Evolutionary conservation across 176 grass and related monocot genomes (phyloP).

Genomic region (Phoenix dactylifera): DNA sequence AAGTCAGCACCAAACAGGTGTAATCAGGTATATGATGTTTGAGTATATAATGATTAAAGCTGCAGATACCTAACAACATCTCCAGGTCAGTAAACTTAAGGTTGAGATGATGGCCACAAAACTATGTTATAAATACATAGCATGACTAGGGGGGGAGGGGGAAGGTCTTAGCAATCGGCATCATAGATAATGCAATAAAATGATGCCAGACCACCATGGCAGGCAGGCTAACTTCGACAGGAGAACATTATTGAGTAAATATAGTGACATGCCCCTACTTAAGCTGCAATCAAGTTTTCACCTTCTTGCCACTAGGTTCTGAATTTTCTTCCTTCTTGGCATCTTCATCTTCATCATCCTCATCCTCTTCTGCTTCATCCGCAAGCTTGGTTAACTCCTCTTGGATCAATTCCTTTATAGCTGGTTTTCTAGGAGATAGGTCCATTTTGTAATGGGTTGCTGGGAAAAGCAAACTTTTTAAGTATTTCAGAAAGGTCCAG

Average conservation of each 20-base stretch:
- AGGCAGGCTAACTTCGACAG: neutral
- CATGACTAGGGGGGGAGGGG: neutral
- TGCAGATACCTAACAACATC: no score
- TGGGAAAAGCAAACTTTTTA: constrained; percentile 8
- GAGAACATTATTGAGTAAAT: neutral
- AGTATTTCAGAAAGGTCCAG: neutral
- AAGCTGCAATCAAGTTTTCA: neutral
- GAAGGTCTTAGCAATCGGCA: neutral
- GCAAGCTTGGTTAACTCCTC: constrained; percentile 58
- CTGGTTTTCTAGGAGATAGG: constrained; percentile 43
- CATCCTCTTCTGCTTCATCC: constrained; percentile 32
- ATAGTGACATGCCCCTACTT: neutral
- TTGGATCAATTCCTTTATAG: constrained; percentile 66
- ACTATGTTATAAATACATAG: constrained; percentile 2
- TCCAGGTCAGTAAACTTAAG: neutral
- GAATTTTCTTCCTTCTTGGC: constrained; percentile 5
- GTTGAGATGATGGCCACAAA: neutral
- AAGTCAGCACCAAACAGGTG: no score
- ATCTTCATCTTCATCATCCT: constrained; percentile 24
- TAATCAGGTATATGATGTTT: no score
- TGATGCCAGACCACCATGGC: neutral
- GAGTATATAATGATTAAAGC: no score
- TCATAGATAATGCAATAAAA: neutral
- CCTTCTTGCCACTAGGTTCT: neutral
- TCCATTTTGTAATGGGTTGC: constrained; percentile 62